Evolutionary conservation across 1,139 yeast genomes (phyloP).

Genomic region (Kazachstania sp.): DNA sequence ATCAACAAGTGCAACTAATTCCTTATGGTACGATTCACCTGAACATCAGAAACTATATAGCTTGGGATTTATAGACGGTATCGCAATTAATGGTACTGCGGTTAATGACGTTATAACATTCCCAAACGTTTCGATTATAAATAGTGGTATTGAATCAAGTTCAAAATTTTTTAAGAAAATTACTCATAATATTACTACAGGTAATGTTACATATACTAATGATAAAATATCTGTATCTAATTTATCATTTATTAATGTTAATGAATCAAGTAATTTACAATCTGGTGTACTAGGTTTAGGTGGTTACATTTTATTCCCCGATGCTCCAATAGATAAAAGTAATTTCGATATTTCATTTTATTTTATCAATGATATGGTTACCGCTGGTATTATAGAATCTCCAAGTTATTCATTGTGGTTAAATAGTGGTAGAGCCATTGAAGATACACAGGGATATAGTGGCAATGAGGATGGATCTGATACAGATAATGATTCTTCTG

Average conservation of each 20-base stretch:
- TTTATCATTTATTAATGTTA: constrained; percentile 31
- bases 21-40: constrained; percentile 4
- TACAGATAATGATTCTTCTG: too few relatives aligned
- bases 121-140: constrained; percentile 4
- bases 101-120: constrained; percentile 19
- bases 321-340: constrained; percentile 11
- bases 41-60: constrained; percentile 3
- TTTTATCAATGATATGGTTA: constrained; percentile 35
- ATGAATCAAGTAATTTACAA: constrained; percentile 36
- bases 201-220: constrained; percentile 1
- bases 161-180: background rate
- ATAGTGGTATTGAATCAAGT: background rate
- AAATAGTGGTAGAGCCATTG: constrained; percentile 19
- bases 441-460: background rate
- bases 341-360: constrained; percentile 33
- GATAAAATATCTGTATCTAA: constrained; percentile 14
- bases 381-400: constrained; percentile 34
- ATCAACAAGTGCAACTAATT: constrained; percentile 13
- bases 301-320: constrained; percentile 25
- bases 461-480: too few relatives aligned
- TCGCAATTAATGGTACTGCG: constrained; percentile 18
- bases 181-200: background rate
- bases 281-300: constrained; percentile 55
- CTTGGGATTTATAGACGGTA: constrained; percentile 19
- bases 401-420: constrained; percentile 53